These are phyloP conservation scores for Acanthamoeba castellanii DNA, from an alignment of 208 protist genomes.

Conservation along the genomic window DNA sequence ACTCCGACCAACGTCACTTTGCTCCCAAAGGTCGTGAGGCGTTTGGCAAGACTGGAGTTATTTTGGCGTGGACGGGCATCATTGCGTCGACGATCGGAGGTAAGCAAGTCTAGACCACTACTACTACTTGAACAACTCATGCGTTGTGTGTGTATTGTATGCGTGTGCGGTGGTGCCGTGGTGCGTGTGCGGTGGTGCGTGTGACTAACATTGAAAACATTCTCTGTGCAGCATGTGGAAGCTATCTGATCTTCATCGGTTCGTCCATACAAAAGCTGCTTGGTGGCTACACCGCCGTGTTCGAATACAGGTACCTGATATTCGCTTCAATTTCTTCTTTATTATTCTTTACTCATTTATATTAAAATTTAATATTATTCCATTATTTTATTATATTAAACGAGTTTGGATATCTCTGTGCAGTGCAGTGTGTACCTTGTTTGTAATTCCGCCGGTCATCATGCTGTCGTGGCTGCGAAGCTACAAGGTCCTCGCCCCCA, in stretches of 20 bases:
- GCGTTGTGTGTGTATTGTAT: not conserved
- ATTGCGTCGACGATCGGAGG: constrained; percentile 34
- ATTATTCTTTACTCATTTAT: not conserved
- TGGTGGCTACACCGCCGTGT: not conserved
- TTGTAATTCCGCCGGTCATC: constrained; percentile 39
- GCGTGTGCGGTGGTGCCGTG: not conserved
- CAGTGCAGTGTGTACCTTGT: constrained; percentile 24
- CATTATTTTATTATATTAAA: too few relatives aligned
- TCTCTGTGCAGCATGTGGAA: constrained; percentile 4
- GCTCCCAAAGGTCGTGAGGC: not conserved
- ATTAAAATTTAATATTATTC: too few relatives aligned
- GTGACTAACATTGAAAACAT: too few relatives aligned
- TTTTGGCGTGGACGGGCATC: constrained; percentile 58
- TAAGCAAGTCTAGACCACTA: not conserved
- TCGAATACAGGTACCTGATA: not conserved
- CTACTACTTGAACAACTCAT: too few relatives aligned
- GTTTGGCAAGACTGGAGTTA: constrained; percentile 24
- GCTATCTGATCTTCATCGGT: constrained; percentile 63
- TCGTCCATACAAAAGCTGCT: constrained; percentile 26
- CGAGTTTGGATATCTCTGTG: not conserved
- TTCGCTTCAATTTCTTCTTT: not conserved
- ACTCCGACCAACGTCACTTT: not conserved
- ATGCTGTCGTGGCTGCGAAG: constrained; percentile 45
- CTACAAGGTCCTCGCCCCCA: constrained; percentile 22
- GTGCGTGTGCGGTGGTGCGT: not conserved